Evolutionary conservation across 2,329 filamentous ascomycete species (phyloP).

Genomic region (Monilinia vaccinii-corymbosi): DNA sequence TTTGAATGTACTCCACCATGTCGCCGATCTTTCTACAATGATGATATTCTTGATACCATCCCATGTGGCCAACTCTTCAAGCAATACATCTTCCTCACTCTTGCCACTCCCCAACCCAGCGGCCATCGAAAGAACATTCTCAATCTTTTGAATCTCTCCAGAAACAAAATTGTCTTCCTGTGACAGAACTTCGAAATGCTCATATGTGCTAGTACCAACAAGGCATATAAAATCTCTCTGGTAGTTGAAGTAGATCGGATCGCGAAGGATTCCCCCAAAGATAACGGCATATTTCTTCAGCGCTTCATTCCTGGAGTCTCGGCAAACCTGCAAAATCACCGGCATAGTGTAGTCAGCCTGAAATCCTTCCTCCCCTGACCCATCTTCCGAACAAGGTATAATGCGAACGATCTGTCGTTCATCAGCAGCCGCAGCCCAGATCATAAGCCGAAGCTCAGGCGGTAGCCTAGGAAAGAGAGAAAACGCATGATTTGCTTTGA

Average conservation of each 20-base stretch:
- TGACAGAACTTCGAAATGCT: not conserved
- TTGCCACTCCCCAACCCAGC: not conserved
- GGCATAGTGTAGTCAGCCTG: not conserved
- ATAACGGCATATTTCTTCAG: not conserved
- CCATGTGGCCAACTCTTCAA: not conserved
- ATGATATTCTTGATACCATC: not conserved
- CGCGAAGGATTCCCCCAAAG: not conserved
- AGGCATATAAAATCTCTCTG: not conserved
- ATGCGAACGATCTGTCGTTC: not conserved
- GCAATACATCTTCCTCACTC: not conserved
- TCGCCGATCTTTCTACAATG: not conserved
- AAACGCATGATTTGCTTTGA: not conserved
- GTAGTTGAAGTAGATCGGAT: slow-evolving; percentile 6
- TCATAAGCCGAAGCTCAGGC: not conserved
- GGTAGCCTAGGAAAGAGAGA: not conserved
- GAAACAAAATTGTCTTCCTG: not conserved
- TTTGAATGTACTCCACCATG: slow-evolving; percentile 7
- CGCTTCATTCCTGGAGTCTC: not conserved
- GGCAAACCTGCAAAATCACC: not conserved
- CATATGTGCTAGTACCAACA: not conserved
- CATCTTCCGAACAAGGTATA: not conserved
- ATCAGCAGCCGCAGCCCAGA: not conserved
- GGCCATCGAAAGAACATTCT: not conserved
- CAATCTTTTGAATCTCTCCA: not conserved
- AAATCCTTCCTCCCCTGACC: not conserved